Evolutionary conservation across 2,329 filamentous ascomycete genomes (phyloP), one percentile per base, ranked within the genome.

Genomic region (Neonectria sp.): DNA sequence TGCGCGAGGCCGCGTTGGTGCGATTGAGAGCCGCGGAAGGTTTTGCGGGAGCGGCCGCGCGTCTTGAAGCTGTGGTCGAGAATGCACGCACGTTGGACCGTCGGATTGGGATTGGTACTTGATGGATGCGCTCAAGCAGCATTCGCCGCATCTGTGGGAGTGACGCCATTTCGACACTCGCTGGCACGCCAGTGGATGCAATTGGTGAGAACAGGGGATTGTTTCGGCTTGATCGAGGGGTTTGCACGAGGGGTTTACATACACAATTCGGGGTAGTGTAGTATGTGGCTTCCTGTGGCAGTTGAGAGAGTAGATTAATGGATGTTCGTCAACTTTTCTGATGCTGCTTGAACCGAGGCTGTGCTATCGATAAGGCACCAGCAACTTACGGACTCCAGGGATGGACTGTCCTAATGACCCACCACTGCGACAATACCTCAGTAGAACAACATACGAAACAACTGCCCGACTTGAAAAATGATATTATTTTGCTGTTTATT

Each of bases 311-410:
- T 24, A 46, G 29, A 43, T 69, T 63, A 35, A 43, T 48, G 13
- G 55, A 65, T 13, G 60, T 65, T 65, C 53, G 33, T 11, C 53
- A 43, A 49, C 37, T 37, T 51, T 53, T 53, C 37, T 4, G 29
- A 15, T 21, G 12, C 33, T 24, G n/a, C 48, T 51, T 51, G 31
- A 6, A 9, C 29, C 37, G 12, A 43, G 27, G 17, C 33, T 21
- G 45, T 12, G 58, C 69, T 73, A 73, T 73, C 71, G 71, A 73
- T 73, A 72, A 72, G 60, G 48, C 46, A 55, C 17, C 55, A 33
- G 37, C 29, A 31, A 27, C 31, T 40, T 35, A 27, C 31, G n/a
- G 24, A 7, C 24, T 56, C 9, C 15, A 21, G 21, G 21, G 63
- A 40, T 45, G 12, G 27, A 51, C 15, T 33, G 3, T 51, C 29